A percentile compares a stretch with the other conserved stretches of the same genome.
Conservation (phyloP, 2,329 filamentous ascomycete genomes). For the Xylariales sp. region DNA sequence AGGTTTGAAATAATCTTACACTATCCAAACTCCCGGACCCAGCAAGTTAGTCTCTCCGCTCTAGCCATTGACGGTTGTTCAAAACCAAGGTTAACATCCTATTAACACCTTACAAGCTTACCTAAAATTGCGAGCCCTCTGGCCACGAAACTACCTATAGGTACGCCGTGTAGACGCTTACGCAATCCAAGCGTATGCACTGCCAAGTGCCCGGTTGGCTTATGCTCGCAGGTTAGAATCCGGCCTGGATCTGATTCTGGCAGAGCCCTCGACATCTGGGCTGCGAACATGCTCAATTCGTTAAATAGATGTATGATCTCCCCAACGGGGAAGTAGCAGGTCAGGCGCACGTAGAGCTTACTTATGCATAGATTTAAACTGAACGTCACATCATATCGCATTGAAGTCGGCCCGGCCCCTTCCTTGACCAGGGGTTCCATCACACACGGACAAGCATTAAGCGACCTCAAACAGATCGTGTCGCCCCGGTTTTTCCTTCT, state of each 20-base stretch:
- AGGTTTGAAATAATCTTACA: neutral
- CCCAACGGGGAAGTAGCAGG: constrained; percentile 21
- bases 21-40: neutral
- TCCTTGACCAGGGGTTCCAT: constrained; percentile 49
- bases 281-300: constrained; percentile 37
- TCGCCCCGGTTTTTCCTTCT: constrained; percentile 42
- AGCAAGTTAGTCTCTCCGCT: constrained; percentile 31
- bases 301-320: constrained; percentile 31
- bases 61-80: constrained; percentile 13
- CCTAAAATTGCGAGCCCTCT: neutral
- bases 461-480: constrained; percentile 48
- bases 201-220: neutral
- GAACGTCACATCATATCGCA: constrained; percentile 51
- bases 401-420: constrained; percentile 53
- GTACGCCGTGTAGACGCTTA: neutral
- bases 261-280: constrained; percentile 23
- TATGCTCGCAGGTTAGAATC: constrained; percentile 1
- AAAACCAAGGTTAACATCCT: constrained; percentile 18
- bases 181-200: neutral
- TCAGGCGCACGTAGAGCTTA: constrained; percentile 38
- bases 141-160: neutral
- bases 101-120: neutral
- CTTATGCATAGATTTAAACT: constrained; percentile 48
- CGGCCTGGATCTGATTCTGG: neutral
- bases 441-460: constrained; percentile 38